Conservation (phyloP, 768 basidiomycete species). For the Psilocybe tampanensis region DNA sequence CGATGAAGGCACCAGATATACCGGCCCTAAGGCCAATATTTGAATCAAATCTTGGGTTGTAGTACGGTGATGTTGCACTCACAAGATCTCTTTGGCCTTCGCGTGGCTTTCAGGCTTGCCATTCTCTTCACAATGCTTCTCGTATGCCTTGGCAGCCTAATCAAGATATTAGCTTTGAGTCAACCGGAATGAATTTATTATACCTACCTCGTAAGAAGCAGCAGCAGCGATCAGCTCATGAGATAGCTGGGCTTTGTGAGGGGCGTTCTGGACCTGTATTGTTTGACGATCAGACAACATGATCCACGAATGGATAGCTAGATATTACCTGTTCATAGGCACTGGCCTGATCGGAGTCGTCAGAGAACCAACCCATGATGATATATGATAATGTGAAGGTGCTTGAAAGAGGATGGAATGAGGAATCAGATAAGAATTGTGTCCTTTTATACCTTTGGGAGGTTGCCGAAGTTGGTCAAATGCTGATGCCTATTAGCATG, state of each 20-base stretch:
- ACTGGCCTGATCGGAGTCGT: constrained; percentile 41
- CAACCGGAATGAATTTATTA: not conserved
- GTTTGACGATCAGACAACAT: not conserved
- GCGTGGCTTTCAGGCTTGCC: constrained; percentile 54
- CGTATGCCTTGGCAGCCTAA: constrained; percentile 65
- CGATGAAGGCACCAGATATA: constrained; percentile 52
- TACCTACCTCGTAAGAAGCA: constrained; percentile 60
- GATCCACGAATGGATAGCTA: not conserved
- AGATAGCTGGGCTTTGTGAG: constrained; percentile 58
- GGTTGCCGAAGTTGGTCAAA: not conserved
- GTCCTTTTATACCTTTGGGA: not conserved
- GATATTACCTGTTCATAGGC: constrained; percentile 40
- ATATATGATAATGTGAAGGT: constrained; percentile 1
- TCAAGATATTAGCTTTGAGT: not conserved
- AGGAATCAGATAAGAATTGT: not conserved
- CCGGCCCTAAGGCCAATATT: constrained; percentile 41
- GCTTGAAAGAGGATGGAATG: not conserved
- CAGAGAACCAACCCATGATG: constrained; percentile 46
- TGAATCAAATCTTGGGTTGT: not conserved
- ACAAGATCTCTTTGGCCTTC: constrained; percentile 60
- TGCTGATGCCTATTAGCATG: not conserved
- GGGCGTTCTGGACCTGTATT: constrained; percentile 47
- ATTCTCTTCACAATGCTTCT: constrained; percentile 50
- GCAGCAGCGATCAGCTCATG: constrained; percentile 72
- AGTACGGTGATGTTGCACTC: constrained; percentile 4